Evolutionary conservation across 2,329 filamentous ascomycete species (phyloP), one percentile per base, ranked within the genome.

Genomic region (Akanthomyces muscarius): DNA sequence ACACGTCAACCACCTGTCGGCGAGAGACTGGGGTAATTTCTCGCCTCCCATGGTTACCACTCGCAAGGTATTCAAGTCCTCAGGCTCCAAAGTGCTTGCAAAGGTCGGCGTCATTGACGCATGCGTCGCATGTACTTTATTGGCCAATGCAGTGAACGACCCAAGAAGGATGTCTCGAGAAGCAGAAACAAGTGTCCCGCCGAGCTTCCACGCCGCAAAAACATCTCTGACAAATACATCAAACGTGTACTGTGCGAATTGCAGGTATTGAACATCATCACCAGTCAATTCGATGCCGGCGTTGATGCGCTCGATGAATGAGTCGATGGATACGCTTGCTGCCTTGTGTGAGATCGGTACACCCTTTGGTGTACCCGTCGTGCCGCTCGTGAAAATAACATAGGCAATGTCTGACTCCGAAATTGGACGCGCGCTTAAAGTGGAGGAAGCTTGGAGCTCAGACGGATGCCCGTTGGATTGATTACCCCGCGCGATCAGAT

Each of bases 201-300:
- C 52, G 36, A 55, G 52, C 38, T 55, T 55, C 52, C 52, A 55
- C 23, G 52, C 52, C 13, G 52, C 52, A 55, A 55, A 55, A n/a
- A 55, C 36, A 21, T 55, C 52, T 44, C 38, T 23, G n/a, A 55
- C 52, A 44, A 55, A 55, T 42, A 44, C 52, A 16, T 55, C 52
- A 44, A 55, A 55, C 23, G 52, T 55, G 36, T 55, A 55, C n/a
- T 55, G n/a, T n/a, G 52, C 52, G 23, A 55, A 55, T 11, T 55
- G 52, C 16, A 55, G 33, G 21, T 41, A 55, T 30, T 28, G 33
- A 44, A 55, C 36, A n/a, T 55, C 5, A 28, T 42, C 36, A 13
- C 52, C 52, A 55, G 52, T 55, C 52, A 55, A 44, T 36, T 55
- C 52, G 23, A 16, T 52, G 50, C 30, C 30, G 50, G 50, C 21